Base-by-base conservation (phyloP, 2,329 filamentous ascomycete genomes). In the Exophiala oligosperma region DNA sequence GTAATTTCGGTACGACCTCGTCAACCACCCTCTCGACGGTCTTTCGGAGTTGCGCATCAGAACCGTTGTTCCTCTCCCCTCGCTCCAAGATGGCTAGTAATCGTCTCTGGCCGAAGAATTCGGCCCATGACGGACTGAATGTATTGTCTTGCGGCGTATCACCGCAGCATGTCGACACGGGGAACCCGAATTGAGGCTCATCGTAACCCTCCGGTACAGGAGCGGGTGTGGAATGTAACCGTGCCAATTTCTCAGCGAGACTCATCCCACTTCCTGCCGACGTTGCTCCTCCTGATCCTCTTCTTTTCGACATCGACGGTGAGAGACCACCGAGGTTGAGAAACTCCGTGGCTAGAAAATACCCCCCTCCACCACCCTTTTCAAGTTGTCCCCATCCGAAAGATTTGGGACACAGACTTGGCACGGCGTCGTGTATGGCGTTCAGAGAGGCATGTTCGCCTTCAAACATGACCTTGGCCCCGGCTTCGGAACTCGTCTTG, bases 381-480 rank as follows among this genome's bases (percentile, higher is more conserved):
- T 78, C 72, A 8, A 87, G 75, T 0, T 72, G 64, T 1, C 92
- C 92, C 70, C 90, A 85, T 35, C 89, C 90, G 70, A 91, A 81
- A 0, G 90, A 88, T 48, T 80, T 79, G 0, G 92, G 92, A 69
- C 90, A 93, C 53, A 97, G 83, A 32, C 82, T 82, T 1, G 91
- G 89, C 0, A 94, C 88, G 12, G 79, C 79, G 47, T 78, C 69
- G 70, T 91, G 83, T 64, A 97, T 90, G 54, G 91, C 90, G 69
- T 92, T 92, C 54, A 97, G 84, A 2, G 91, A 95, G 50, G 84
- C 83, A 70, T 91, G 88, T 74, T 97, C 93, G 60, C 92, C 90
- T 84, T 68, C 65, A 63, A 74, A 71, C 72, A 75, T 76, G 49
- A 74, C 70, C 52, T 67, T 63, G 8, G 77, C 71, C 8, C 70